phyloP scores from a whole-genome alignment of 2,329 filamentous ascomycete species.

The Colletotrichum sp. region DNA sequence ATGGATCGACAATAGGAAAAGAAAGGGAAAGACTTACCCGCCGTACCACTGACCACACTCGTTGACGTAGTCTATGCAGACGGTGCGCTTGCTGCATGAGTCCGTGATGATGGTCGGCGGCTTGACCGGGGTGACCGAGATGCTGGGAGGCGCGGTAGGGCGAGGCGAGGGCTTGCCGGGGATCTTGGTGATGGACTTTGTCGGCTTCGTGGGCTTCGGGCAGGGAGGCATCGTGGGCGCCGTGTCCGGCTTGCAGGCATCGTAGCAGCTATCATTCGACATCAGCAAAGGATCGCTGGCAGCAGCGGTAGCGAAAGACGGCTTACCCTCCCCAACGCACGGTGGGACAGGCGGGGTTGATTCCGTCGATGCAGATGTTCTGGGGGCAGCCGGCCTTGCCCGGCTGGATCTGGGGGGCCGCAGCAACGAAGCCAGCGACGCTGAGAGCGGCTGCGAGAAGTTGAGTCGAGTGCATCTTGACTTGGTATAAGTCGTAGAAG shows the following conservation, averaged over 20 bases:
- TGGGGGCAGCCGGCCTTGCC: neutral
- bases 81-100: conserved; percentile 27
- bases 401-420: neutral
- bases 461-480: neutral
- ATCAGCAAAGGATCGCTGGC: neutral
- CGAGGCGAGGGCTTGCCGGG: neutral
- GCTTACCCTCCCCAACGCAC: conserved; percentile 31
- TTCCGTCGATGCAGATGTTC: conserved; percentile 30
- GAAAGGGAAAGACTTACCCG: conserved; percentile 20
- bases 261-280: conserved; percentile 29
- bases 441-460: neutral
- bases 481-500: neutral
- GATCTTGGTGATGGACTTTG: neutral
- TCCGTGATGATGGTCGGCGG: neutral
- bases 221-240: conserved; percentile 17
- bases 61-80: conserved; percentile 25
- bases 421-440: conserved; percentile 1
- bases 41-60: conserved; percentile 24
- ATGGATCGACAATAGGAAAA: conserved; percentile 14
- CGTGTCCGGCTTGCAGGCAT: conserved; percentile 26
- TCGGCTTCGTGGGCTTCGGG: neutral
- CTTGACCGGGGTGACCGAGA: neutral
- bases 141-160: neutral
- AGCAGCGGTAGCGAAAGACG: too few species aligned
- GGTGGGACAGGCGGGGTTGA: conserved; percentile 28